Base-by-base conservation (phyloP, 176 grass and related monocot genomes). In the Aechmea fasciata region DNA sequence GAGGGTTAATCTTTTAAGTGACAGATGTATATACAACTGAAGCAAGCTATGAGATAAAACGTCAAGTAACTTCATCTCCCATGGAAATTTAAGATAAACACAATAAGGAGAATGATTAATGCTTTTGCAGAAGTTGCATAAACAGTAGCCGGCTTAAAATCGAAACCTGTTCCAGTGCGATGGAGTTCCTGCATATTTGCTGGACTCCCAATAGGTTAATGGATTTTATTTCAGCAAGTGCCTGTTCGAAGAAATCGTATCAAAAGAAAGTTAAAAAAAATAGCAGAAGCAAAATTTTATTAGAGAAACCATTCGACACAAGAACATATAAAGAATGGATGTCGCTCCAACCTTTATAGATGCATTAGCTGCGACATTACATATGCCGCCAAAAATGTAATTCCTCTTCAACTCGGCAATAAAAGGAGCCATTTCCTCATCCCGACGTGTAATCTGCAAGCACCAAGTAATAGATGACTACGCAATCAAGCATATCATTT, bases 161-260 rank as follows among this genome's bases (percentile, higher is more conserved):
- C 11, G 22, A 11, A 69, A 97, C 94, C 89, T 92, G 94, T 82
- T 97, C 94, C 33, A 97, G 69, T 73, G 94, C 94, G 79, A 92
- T 84, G 11, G 84, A 92, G 69, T 97, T 97, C 73, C 86, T 97
- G 82, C 94, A 97, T 83, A 97, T 93, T 82, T 97, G 94, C 69
- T 97, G 94, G 50, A 97, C 94, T 24, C 94, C 94, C 73, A 97
- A 71, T 73, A 97, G 74, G 69, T 97, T 97, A 70, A 97, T 93
- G 59, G 89, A 97, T 79, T 83, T 97, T 81, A 97, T 97, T 70
- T 92, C 84, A 82, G 82, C 71, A 13, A 97, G 81, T 71, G 89
- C 94, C 93, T 96, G 73, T 67, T 77, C 26, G 2, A 75, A 73
- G 11, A 78, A 73, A 64, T 78, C 57, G 68, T 61, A 13, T 69